These are phyloP conservation scores for Suillus variegatus DNA, from an alignment of 768 basidiomycete species.

Conservation along the genomic window DNA sequence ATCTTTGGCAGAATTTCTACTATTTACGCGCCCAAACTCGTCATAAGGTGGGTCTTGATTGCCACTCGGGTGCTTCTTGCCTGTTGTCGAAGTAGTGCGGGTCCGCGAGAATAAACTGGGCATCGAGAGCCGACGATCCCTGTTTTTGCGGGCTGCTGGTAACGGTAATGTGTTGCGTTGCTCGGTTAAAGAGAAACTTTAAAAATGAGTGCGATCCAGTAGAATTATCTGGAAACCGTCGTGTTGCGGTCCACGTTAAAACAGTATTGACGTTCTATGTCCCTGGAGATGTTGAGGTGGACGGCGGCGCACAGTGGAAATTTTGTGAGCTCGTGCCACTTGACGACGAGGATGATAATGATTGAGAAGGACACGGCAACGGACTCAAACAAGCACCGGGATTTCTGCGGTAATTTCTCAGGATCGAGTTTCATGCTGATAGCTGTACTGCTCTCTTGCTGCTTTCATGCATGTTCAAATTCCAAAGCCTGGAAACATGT, in stretches of 20 bases:
- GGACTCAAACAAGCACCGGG: conserved; percentile 11
- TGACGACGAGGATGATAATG: conserved; percentile 1
- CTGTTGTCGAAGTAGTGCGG: conserved; percentile 60
- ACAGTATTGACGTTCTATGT: too few species aligned
- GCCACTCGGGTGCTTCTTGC: conserved; percentile 37
- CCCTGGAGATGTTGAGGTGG: neutral
- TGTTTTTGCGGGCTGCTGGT: neutral
- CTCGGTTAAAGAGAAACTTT: neutral
- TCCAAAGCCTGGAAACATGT: neutral
- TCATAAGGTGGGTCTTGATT: conserved; percentile 39
- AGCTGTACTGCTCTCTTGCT: neutral
- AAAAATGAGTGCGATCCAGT: conserved; percentile 2
- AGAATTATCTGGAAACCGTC: conserved; percentile 1
- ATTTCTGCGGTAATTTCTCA: conserved; percentile 28
- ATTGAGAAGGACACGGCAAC: neutral
- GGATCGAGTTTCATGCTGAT: conserved; percentile 13
- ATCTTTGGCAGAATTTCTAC: conserved; percentile 43
- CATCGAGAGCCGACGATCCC: conserved; percentile 44
- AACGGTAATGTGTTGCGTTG: conserved; percentile 14
- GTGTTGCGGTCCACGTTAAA: neutral
- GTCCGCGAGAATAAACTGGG: conserved; percentile 74
- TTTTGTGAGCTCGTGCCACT: neutral
- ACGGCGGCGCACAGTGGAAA: neutral
- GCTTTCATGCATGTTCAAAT: neutral
- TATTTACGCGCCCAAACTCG: conserved; percentile 66